Conservation (phyloP, 345 rosid genomes). For the Stellera chamaejasme region DNA sequence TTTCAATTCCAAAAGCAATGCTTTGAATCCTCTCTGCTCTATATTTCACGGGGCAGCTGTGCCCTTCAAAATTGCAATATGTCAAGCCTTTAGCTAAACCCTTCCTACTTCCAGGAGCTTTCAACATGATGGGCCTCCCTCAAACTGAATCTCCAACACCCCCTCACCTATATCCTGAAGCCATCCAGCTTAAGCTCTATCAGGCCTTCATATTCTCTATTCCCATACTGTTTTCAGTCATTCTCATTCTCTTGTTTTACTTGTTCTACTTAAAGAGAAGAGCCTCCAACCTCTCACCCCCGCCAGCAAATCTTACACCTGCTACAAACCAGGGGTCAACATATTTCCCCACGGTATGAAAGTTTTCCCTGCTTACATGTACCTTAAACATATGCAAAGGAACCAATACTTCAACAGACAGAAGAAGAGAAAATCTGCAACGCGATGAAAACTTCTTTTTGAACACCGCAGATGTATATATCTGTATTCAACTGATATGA, state of each 20-base stretch:
- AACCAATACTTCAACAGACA: too few species aligned
- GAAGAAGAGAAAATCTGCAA: too few species aligned
- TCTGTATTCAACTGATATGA: background rate
- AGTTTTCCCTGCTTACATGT: background rate
- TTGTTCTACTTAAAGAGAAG: constrained; percentile 95
- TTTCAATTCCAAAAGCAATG: constrained; percentile 4
- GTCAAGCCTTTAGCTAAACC: too few species aligned
- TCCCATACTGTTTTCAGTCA: constrained; percentile 86
- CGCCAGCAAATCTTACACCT: constrained; percentile 41
- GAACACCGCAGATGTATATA: too few species aligned
- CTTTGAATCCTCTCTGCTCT: constrained; percentile 4
- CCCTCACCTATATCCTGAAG: constrained; percentile 76
- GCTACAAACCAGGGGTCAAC: constrained; percentile 32
- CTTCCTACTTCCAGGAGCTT: background rate
- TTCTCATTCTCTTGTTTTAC: constrained; percentile 80
- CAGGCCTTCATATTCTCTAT: constrained; percentile 97
- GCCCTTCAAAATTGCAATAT: too few species aligned
- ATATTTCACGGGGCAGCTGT: too few species aligned
- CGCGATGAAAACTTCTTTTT: too few species aligned
- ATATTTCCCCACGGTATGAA: constrained; percentile 40
- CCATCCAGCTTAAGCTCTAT: constrained; percentile 81
- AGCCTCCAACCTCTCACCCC: constrained; percentile 38
- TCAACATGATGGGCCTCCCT: constrained; percentile 52
- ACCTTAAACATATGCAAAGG: background rate
- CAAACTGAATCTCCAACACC: constrained; percentile 47